Evolutionary conservation across 768 basidiomycete genomes (phyloP), one percentile per base, ranked within the genome.

Genomic region (Astraeus odoratus): DNA sequence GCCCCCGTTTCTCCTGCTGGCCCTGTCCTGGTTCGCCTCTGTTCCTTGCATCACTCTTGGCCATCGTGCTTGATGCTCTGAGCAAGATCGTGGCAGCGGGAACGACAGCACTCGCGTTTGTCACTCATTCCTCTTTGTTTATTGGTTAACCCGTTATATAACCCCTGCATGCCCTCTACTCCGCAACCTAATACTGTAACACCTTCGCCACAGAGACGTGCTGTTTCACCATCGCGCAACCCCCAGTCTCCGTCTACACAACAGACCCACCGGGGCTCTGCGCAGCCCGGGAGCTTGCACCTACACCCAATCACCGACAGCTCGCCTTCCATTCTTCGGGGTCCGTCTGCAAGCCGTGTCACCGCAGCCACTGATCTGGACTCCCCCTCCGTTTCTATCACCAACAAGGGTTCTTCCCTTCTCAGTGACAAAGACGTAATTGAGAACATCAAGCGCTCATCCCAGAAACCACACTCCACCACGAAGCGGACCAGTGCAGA

Each of bases 101-200:
- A 46, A 50, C 15, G 40, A 45, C 46, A 8, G 23, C 26, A 39
- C 25, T 43, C 37, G 30, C 30, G 24, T 44, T 18, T 50, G 50
- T 48, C 54, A 16, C 47, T 60, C 60, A 33, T 57, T 61, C 48
- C 51, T 57, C 49, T 52, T 57, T 52, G 48, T 52, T 60, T 59
- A 51, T 55, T 55, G 50, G 27, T 38, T 47, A 38, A 6, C 50
- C 44, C 42, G 39, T 48, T 26, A 52, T 51, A 45, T 22, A 33
- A 31, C 47, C 46, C 35, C 51, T 55, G 46, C 48, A 63, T 63
- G 56, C 40, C 61, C 29, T 25, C 51, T 50, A 47, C 58, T 49
- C 53, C 55, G 19, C 39, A 57, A 39, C 39, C 47, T 60, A 52
- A 59, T 59, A 56, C 25, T n/a, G n/a, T n/a, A n/a, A n/a, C n/a